phyloP scores from a whole-genome alignment of 2,329 filamentous ascomycete species.

The Dendrostoma leiphaemia region DNA sequence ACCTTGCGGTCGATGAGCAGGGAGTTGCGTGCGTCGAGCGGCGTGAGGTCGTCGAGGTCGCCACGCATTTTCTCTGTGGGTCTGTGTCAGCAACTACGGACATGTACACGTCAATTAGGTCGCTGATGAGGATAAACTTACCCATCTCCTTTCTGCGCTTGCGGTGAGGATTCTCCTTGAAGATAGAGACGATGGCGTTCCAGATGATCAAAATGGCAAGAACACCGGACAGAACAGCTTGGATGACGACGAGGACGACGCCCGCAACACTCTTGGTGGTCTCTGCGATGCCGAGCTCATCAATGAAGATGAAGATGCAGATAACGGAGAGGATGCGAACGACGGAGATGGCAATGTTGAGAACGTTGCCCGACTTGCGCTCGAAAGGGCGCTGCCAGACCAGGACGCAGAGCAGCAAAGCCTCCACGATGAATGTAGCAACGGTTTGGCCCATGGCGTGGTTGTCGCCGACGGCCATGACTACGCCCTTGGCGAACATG shows the following conservation, averaged over 20 bases:
- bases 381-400: conserved; percentile 85
- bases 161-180: conserved; percentile 86
- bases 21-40: conserved; percentile 82
- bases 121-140: conserved; percentile 45
- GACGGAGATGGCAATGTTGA: conserved; percentile 89
- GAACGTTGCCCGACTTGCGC: conserved; percentile 81
- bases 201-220: conserved; percentile 85
- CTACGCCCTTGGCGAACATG: conserved; percentile 83
- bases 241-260: conserved; percentile 88
- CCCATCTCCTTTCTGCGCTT: conserved; percentile 85
- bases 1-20: conserved; percentile 65
- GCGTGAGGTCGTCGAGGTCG: conserved; percentile 79
- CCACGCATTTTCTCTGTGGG: conserved; percentile 70
- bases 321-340: conserved; percentile 85
- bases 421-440: conserved; percentile 78
- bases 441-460: conserved; percentile 80
- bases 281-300: conserved; percentile 84
- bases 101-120: too few species aligned
- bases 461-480: conserved; percentile 81
- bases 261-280: conserved; percentile 94
- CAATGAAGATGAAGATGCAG: conserved; percentile 90
- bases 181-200: conserved; percentile 81
- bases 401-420: conserved; percentile 73
- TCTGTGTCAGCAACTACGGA: conserved; percentile 25
- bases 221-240: conserved; percentile 77